Evolutionary conservation across 2,329 filamentous ascomycete species (phyloP).

Genomic region (Sporothrix mexicana): DNA sequence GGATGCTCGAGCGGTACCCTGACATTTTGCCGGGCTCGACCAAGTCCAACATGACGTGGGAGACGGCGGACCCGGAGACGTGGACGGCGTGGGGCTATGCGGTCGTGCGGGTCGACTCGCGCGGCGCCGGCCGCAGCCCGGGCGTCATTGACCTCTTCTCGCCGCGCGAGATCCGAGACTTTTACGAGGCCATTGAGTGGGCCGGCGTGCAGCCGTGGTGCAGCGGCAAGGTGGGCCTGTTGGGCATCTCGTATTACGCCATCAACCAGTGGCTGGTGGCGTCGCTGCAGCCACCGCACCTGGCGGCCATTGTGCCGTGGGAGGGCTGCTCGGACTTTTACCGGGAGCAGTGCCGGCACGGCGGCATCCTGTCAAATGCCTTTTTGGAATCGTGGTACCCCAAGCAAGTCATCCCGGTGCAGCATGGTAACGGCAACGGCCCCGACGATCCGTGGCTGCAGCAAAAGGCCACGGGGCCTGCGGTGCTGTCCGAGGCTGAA

Average conservation of each 20-base stretch:
- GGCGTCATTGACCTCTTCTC: constrained; percentile 57
- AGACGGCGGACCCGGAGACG: constrained; percentile 62
- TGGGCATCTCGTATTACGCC: constrained; percentile 56
- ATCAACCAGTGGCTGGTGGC: constrained; percentile 55
- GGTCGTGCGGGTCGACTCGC: constrained; percentile 59
- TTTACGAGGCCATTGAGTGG: constrained; percentile 58
- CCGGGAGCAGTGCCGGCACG: constrained; percentile 63
- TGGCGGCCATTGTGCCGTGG: constrained; percentile 56
- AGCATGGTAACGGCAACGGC: constrained; percentile 61
- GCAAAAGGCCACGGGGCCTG: constrained; percentile 60
- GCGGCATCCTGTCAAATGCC: constrained; percentile 62
- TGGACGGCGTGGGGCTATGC: constrained; percentile 62
- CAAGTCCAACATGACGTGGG: constrained; percentile 61
- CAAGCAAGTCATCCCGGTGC: constrained; percentile 67
- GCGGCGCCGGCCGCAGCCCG: constrained; percentile 54
- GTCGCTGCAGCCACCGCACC: constrained; percentile 51
- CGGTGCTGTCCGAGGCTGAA: constrained; percentile 59
- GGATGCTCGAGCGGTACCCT: constrained; percentile 45
- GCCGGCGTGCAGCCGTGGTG: constrained; percentile 54
- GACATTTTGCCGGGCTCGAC: constrained; percentile 60
- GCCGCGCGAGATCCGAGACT: constrained; percentile 52
- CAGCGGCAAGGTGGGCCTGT: constrained; percentile 54
- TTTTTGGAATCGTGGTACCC: constrained; percentile 71
- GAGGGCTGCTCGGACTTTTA: constrained; percentile 62
- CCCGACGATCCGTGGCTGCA: constrained; percentile 43